A percentile compares a stretch with the other conserved stretches of the same genome.
Conservation (phyloP, 306 rosid species). For the Fragaria iinumae region DNA sequence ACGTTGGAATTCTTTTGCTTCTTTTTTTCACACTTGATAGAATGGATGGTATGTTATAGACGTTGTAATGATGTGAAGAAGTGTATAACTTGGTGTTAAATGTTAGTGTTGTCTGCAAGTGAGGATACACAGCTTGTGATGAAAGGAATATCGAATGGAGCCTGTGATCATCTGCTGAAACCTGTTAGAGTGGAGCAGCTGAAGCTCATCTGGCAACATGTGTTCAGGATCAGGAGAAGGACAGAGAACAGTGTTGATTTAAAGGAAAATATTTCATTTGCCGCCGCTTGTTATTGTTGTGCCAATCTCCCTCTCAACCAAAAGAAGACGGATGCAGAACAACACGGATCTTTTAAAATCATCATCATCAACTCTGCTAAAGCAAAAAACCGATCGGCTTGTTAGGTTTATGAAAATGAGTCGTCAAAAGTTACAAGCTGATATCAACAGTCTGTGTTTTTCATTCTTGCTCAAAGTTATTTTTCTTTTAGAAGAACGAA, state of each 20-base stretch:
- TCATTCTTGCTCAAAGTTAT: no score
- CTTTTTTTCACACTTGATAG: not conserved
- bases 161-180: conserved; percentile 36
- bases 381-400: no score
- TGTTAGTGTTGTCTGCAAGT: conserved; percentile 78
- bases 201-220: conserved; percentile 95
- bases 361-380: no score
- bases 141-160: conserved; percentile 87
- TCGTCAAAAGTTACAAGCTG: no score
- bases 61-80: not conserved
- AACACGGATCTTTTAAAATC: no score
- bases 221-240: conserved; percentile 54
- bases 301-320: not conserved
- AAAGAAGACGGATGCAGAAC: not conserved
- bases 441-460: no score
- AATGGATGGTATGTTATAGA: not conserved
- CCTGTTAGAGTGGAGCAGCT: conserved; percentile 90
- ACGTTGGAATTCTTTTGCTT: not conserved
- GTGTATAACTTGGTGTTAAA: not conserved
- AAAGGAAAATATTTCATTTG: conserved; percentile 17
- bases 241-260: conserved; percentile 32
- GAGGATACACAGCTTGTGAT: conserved; percentile 81
- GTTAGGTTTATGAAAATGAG: no score
- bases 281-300: not conserved
- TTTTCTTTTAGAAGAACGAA: no score